A percentile compares a stretch with the other conserved stretches of the same genome.
Evolutionary conservation across 495 filamentous ascomycete species (phyloP).

Genomic region (Cetradonia linearis): DNA sequence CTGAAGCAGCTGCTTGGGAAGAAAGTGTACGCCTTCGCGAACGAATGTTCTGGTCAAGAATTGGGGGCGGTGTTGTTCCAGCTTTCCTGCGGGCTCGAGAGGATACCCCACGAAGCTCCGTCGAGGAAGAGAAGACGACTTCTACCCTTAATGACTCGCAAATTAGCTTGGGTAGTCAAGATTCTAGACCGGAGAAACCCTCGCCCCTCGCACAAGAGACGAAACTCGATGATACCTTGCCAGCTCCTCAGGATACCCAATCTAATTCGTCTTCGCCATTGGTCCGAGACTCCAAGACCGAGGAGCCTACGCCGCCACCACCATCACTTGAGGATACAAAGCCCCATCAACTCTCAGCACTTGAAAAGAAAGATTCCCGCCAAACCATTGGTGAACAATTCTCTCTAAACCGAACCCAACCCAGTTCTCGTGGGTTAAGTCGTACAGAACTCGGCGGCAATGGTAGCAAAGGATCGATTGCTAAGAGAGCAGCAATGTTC

Average conservation of each 20-base stretch:
- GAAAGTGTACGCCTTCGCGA: constrained; percentile 82
- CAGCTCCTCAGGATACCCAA: background rate
- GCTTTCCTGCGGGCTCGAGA: constrained; percentile 31
- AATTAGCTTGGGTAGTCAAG: constrained; percentile 4
- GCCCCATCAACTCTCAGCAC: background rate
- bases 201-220: constrained; percentile 8
- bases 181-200: constrained; percentile 5
- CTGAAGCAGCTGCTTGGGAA: constrained; percentile 80
- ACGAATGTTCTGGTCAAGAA: constrained; percentile 89
- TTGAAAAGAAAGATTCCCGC: constrained; percentile 6
- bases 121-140: constrained; percentile 18
- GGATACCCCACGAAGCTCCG: constrained; percentile 21
- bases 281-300: background rate
- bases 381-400: constrained; percentile 3
- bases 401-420: constrained; percentile 8
- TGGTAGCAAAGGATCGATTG: constrained; percentile 16
- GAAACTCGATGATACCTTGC: background rate
- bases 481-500: constrained; percentile 23
- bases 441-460: constrained; percentile 16
- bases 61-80: constrained; percentile 82
- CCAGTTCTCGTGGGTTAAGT: constrained; percentile 17
- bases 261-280: constrained; percentile 2
- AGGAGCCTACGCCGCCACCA: background rate
- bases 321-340: background rate
- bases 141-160: constrained; percentile 6